Base-by-base conservation (phyloP, 768 basidiomycete species). In the Boletus patriciae region DNA sequence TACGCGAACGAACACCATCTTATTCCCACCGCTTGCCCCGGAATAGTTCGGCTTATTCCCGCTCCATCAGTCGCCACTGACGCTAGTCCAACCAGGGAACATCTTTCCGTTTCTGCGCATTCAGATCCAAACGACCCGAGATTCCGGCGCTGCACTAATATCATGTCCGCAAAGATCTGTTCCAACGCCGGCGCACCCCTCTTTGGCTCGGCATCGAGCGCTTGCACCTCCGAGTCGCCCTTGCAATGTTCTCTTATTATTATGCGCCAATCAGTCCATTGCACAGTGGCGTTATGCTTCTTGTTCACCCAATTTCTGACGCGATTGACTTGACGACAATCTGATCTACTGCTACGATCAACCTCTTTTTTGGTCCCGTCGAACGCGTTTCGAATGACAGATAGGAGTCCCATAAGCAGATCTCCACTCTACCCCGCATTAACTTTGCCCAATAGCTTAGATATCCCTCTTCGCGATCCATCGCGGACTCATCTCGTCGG, bases 291-390 rank as follows among this genome's bases (percentile, higher is more conserved):
- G 50, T 42, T 19, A 40, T 1, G 55, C 61, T 61, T 62, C 42
- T 31, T 5, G 10, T 46, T 27, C 37, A 37, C 36, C 23, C 43
- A 18, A 43, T 50, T 27, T 50, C 56, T 52, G 19, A 38, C 58
- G 21, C 58, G 52, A 63, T 65, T 57, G 51, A 15, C 59, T 33
- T 33, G 0, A 44, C 54, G 64, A 53, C 64, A 64, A 64, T 64
- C 63, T 58, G 63, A 64, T 64, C 64, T 62, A 12, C 55, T 57
- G 13, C 50, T 47, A 50, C 62, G 61, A 62, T 63, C 59, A 57
- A 50, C 38, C 41, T 45, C 58, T 33, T n/a, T 44, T 55, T 55
- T 16, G 29, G 36, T 40, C 34, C 53, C 21, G 48, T 47, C 48
- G 33, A 25, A 1, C 46, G n/a, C 46, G 23, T 50, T 45, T 15